Percentiles rank a stretch among this genome's conserved stretches.
Evolutionary conservation across 2,329 filamentous ascomycete genomes (phyloP).

Genomic region (Orbilia javanica): DNA sequence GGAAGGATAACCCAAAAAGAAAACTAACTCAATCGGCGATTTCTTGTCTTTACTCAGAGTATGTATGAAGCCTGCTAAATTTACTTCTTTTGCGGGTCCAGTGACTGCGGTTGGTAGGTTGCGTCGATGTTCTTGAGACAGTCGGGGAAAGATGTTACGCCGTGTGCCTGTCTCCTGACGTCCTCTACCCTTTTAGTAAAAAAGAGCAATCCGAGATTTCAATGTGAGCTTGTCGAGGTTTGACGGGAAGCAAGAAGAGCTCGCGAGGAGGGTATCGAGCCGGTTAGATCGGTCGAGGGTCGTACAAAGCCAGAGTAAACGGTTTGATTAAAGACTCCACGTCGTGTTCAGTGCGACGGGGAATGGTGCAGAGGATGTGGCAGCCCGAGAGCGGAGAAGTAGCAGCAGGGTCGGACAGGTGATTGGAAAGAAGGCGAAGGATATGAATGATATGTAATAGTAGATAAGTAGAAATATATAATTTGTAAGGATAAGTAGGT

Average conservation of each 20-base stretch:
- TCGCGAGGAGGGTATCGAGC: slow-evolving; percentile 38
- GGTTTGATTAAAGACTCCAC: slow-evolving; percentile 52
- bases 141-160: slow-evolving; percentile 31
- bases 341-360: slow-evolving; percentile 48
- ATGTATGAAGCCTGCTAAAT: slow-evolving; percentile 22
- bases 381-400: slow-evolving; percentile 42
- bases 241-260: slow-evolving; percentile 31
- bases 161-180: slow-evolving; percentile 37
- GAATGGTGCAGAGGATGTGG: slow-evolving; percentile 52
- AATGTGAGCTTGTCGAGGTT: slow-evolving; percentile 33
- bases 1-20: slow-evolving; percentile 46
- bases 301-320: slow-evolving; percentile 55
- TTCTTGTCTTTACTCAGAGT: slow-evolving; percentile 30
- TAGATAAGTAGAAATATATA: slow-evolving; percentile 12
- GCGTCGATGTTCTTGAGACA: slow-evolving; percentile 43
- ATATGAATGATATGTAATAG: slow-evolving; percentile 14
- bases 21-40: slow-evolving; percentile 57
- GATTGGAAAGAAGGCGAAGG: slow-evolving; percentile 18
- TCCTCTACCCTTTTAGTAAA: slow-evolving; percentile 21
- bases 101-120: slow-evolving; percentile 29
- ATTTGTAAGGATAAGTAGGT: slow-evolving; percentile 29
- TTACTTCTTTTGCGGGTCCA: slow-evolving; percentile 33
- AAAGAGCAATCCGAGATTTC: slow-evolving; percentile 43
- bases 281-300: slow-evolving; percentile 38
- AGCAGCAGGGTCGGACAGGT: slow-evolving; percentile 45